A percentile compares a stretch with the other conserved stretches of the same genome.
Evolutionary conservation across 2,329 filamentous ascomycete genomes (phyloP).

Genomic region (Sporothrix mexicana): DNA sequence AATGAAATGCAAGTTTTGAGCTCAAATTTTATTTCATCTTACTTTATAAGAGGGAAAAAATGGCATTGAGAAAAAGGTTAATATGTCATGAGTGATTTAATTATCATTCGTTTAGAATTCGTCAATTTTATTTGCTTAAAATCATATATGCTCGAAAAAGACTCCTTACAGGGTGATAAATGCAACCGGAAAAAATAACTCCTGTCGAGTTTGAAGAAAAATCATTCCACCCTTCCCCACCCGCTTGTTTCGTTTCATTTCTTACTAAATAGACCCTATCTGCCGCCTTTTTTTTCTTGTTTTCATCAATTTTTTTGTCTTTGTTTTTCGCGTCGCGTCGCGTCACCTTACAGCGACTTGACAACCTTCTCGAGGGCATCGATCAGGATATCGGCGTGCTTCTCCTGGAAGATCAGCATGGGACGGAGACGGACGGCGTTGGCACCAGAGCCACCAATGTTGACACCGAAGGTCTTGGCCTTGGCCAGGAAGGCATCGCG

Average conservation of each 20-base stretch:
- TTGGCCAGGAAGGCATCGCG: conserved; percentile 79
- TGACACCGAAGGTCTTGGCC: conserved; percentile 81
- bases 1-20: not conserved
- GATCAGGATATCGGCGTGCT: conserved; percentile 85
- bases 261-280: not conserved
- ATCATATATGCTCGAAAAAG: not conserved
- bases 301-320: not conserved
- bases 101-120: conserved; percentile 8
- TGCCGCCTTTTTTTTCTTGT: not conserved
- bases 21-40: not conserved
- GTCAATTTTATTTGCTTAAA: not conserved
- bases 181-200: not conserved
- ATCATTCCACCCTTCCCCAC: not conserved
- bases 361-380: conserved; percentile 78
- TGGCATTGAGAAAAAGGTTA: too few relatives aligned
- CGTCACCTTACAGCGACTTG: conserved; percentile 46
- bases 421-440: conserved; percentile 79
- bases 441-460: conserved; percentile 83
- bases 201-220: not conserved
- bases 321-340: not conserved
- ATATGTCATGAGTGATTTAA: too few relatives aligned
- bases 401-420: conserved; percentile 91
- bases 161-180: not conserved
- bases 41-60: not conserved
- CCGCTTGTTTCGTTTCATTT: not conserved